Evolutionary conservation across 2,329 filamentous ascomycete genomes (phyloP).

Genomic region (Aspergillus pseudotamarii): DNA sequence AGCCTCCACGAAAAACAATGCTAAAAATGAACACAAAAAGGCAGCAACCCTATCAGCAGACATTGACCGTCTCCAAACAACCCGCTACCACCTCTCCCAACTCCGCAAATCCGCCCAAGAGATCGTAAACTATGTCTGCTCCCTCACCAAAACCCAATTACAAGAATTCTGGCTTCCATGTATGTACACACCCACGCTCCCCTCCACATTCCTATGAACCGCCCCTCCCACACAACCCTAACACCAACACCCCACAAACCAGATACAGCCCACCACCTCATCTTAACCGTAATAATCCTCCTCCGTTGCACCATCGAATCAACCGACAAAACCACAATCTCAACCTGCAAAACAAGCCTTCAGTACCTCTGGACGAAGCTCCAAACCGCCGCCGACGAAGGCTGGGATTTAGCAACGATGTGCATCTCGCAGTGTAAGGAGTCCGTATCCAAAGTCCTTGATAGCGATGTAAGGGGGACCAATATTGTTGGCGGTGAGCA

Average conservation of each 20-base stretch:
- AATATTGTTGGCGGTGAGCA: neutral
- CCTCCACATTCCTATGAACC: neutral
- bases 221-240: neutral
- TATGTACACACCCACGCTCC: constrained; percentile 11
- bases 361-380: constrained; percentile 17
- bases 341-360: constrained; percentile 18
- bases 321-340: constrained; percentile 13
- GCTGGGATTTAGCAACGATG: constrained; percentile 26
- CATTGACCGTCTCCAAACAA: constrained; percentile 17
- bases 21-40: neutral
- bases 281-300: constrained; percentile 24
- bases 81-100: constrained; percentile 22
- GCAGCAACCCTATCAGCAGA: constrained; percentile 38
- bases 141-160: constrained; percentile 23
- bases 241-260: neutral
- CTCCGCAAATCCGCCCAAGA: constrained; percentile 27
- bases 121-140: constrained; percentile 26
- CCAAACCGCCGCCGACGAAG: constrained; percentile 15
- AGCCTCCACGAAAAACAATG: neutral
- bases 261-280: constrained; percentile 35
- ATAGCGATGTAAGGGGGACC: neutral
- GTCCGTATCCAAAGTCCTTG: constrained; percentile 19
- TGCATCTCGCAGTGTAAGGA: constrained; percentile 23
- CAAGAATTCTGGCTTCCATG: constrained; percentile 34
- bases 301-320: constrained; percentile 24